A percentile compares a stretch with the other conserved stretches of the same genome.
Evolutionary conservation across 2,329 filamentous ascomycete genomes (phyloP).

Genomic region (Trichothecium roseum): DNA sequence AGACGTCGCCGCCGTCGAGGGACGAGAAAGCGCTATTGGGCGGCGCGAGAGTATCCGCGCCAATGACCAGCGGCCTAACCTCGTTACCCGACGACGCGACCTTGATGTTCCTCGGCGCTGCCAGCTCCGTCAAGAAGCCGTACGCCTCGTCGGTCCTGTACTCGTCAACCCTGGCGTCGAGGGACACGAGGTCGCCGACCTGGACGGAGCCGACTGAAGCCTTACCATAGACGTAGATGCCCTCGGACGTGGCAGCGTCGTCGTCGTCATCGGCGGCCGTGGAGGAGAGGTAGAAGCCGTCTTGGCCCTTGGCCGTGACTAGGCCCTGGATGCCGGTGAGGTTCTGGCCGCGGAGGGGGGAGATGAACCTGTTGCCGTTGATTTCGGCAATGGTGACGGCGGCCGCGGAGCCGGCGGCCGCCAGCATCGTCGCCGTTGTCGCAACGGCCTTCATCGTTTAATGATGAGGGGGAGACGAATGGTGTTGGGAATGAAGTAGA

Average conservation of each 20-base stretch:
- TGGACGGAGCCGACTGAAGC: slow-evolving; percentile 38
- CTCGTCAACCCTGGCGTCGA: slow-evolving; percentile 51
- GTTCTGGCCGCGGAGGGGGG: slow-evolving; percentile 43
- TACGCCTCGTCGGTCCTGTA: too few relatives aligned
- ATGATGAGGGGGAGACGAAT: slow-evolving; percentile 1
- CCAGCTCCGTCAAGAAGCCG: slow-evolving; percentile 54
- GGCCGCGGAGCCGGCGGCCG: slow-evolving; percentile 16
- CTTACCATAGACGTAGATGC: slow-evolving; percentile 53
- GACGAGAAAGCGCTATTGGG: slow-evolving; percentile 51
- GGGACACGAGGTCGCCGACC: slow-evolving; percentile 51
- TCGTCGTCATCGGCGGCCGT: slow-evolving; percentile 37
- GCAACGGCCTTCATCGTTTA: slow-evolving; percentile 1
- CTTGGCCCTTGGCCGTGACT: slow-evolving; percentile 51
- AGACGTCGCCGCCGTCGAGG: slow-evolving; percentile 56
- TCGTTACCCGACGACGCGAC: slow-evolving; percentile 42
- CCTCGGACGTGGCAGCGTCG: slow-evolving; percentile 49
- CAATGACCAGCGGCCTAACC: slow-evolving; percentile 50
- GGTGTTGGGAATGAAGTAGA: slow-evolving; percentile 18
- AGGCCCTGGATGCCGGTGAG: slow-evolving; percentile 52
- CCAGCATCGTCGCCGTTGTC: slow-evolving; percentile 11
- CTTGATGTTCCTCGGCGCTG: slow-evolving; percentile 39
- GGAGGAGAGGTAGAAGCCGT: slow-evolving; percentile 56
- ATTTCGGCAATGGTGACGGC: slow-evolving; percentile 48
- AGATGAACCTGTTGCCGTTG: slow-evolving; percentile 56
- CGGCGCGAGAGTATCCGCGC: slow-evolving; percentile 42